phyloP scores from a whole-genome alignment of 805 yeast species.

The Yarrowia divulgata region DNA sequence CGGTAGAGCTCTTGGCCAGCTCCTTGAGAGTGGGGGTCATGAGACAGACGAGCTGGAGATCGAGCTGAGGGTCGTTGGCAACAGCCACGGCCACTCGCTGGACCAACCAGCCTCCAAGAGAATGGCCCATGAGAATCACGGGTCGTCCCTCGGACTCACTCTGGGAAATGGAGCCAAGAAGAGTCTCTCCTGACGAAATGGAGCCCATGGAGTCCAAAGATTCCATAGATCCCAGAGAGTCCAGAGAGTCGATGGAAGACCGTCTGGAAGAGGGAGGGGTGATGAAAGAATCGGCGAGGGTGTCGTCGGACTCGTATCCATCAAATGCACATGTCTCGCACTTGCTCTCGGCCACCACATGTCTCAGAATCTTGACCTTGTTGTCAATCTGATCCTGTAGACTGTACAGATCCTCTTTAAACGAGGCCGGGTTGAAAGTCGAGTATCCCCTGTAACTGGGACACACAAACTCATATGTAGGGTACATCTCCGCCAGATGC shows the following conservation, averaged over 20 bases:
- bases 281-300: not conserved
- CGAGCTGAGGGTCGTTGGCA: constrained; percentile 44
- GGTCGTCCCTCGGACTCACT: constrained; percentile 46
- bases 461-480: constrained; percentile 61
- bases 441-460: constrained; percentile 72
- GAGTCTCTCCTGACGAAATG: constrained; percentile 13
- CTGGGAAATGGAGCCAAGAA: constrained; percentile 3
- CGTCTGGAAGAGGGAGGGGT: constrained; percentile 22
- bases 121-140: constrained; percentile 67
- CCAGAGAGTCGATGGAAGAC: constrained; percentile 10
- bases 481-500: constrained; percentile 53
- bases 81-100: constrained; percentile 58
- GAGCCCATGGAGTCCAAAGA: constrained; percentile 4
- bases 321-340: constrained; percentile 2
- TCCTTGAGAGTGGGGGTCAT: constrained; percentile 75
- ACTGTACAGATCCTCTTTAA: constrained; percentile 34
- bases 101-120: constrained; percentile 70
- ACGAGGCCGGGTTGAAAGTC: constrained; percentile 40
- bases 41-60: constrained; percentile 61
- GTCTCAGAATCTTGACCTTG: constrained; percentile 59
- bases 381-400: constrained; percentile 67
- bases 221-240: constrained; percentile 16
- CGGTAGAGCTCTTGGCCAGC: constrained; percentile 58
- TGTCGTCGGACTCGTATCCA: constrained; percentile 31
- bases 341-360: constrained; percentile 44